Percentiles rank a stretch among this genome's conserved stretches.
These are phyloP conservation scores for Cystobasidium tubakii DNA, from an alignment of 768 basidiomycete genomes.

Conservation along the genomic window DNA sequence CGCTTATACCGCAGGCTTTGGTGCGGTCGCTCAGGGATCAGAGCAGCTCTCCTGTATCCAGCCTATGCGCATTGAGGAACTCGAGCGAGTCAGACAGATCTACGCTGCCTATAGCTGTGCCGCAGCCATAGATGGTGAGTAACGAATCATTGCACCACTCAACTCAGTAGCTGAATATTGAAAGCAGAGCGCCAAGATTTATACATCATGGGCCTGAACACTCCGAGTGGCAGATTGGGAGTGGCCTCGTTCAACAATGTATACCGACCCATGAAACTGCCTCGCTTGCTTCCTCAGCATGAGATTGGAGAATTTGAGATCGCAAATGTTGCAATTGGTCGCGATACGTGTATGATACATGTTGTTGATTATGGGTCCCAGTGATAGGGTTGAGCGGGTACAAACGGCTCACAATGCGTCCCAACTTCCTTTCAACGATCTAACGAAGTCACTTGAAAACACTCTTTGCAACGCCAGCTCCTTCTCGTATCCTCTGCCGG, in stretches of 20 bases:
- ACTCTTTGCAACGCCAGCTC: slow-evolving; percentile 26
- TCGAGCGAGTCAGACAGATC: slow-evolving; percentile 8
- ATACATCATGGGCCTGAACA: slow-evolving; percentile 21
- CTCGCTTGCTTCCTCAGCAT: not conserved
- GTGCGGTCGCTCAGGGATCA: slow-evolving; percentile 18
- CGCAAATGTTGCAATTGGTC: not conserved
- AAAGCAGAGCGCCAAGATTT: not conserved
- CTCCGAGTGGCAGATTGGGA: slow-evolving; percentile 17
- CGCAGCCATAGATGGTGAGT: slow-evolving; percentile 13
- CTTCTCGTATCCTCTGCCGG: slow-evolving; percentile 11
- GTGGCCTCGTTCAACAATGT: not conserved
- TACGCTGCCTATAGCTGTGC: slow-evolving; percentile 14
- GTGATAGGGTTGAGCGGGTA: not conserved
- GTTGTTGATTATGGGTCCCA: not conserved
- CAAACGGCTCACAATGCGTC: not conserved
- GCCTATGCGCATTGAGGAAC: not conserved
- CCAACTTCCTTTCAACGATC: not conserved
- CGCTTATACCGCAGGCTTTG: slow-evolving; percentile 28
- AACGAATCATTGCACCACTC: too few species aligned
- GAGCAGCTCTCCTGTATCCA: not conserved
- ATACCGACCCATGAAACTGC: not conserved
- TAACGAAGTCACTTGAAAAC: not conserved
- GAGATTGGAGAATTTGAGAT: not conserved
- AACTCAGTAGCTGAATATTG: too few species aligned
- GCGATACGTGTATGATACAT: not conserved